phyloP scores from a whole-genome alignment of 805 yeast species.

The Nakazawaea laoshanensis region DNA sequence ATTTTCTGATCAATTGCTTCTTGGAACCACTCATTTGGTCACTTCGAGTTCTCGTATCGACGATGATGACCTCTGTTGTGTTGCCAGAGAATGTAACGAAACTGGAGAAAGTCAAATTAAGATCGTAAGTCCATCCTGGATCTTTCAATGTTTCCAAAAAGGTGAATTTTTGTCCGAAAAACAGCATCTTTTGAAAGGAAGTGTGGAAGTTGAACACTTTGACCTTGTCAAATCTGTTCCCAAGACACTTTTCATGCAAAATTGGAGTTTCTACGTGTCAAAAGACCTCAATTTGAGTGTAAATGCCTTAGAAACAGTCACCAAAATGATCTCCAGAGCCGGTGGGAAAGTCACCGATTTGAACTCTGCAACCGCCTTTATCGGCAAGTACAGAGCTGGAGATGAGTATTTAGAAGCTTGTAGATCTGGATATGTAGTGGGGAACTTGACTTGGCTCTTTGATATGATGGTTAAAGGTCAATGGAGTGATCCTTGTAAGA shows the following conservation, averaged over 20 bases:
- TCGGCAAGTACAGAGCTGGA: slow-evolving; percentile 60
- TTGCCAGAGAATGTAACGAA: slow-evolving; percentile 33
- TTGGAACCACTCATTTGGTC: slow-evolving; percentile 72
- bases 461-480: slow-evolving; percentile 47
- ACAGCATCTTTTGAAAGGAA: slow-evolving; percentile 40
- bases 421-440: slow-evolving; percentile 34
- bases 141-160: slow-evolving; percentile 56
- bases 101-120: slow-evolving; percentile 34
- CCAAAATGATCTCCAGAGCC: slow-evolving; percentile 33
- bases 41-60: slow-evolving; percentile 41
- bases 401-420: slow-evolving; percentile 41
- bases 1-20: slow-evolving; percentile 50
- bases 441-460: slow-evolving; percentile 71
- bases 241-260: slow-evolving; percentile 25
- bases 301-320: slow-evolving; percentile 29
- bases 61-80: slow-evolving; percentile 50
- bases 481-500: slow-evolving; percentile 48
- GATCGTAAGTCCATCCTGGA: slow-evolving; percentile 74
- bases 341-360: slow-evolving; percentile 43
- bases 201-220: slow-evolving; percentile 13
- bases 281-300: slow-evolving; percentile 48
- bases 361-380: slow-evolving; percentile 32
- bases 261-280: slow-evolving; percentile 41
- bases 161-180: slow-evolving; percentile 42
- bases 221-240: slow-evolving; percentile 3